Base-by-base conservation (phyloP, 2,329 filamentous ascomycete species). In the Sporothrix sp. region DNA sequence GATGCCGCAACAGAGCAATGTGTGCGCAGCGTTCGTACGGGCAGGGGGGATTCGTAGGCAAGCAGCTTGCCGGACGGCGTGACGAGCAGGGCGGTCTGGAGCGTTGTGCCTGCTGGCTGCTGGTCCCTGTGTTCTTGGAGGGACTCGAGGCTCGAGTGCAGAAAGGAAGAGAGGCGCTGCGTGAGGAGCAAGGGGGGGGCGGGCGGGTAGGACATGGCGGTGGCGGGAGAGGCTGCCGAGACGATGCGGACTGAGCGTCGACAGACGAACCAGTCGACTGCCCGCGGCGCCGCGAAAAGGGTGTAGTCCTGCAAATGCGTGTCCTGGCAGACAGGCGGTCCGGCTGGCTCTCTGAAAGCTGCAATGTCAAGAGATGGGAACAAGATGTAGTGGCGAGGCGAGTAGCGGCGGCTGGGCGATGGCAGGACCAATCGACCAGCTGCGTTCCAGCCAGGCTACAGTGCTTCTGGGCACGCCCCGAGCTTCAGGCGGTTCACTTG, bases 1-100 rank as follows among this genome's bases (percentile, higher is more conserved):
- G 75, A 79, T 52, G 78, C 76, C 37, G 80, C 80, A 53, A 83
- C 76, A 52, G 79, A 82, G 58, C 76, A 77, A 62, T 82, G 78
- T 9, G 76, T 79, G 59, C 80, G 78, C 35, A 84, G 73, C 18
- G 72, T 68, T 53, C 73, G 67, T 57, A 80, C 76, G 44, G 78
- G 68, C 39, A 77, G 69, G 2, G 71, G 65, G 46, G 76, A 78
- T 35, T 79, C 75, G 62, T 81, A 78, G 51, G 79, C 76, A 57
- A 84, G 77, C 32, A 84, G 74, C 63, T 81, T 81, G 58, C 80
- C 80, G 35, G 76, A 74, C 1, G 74, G 69, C 3, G 78, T 79
- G 42, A 77, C 75, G 39, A 84, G 70, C 54, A 82, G 72, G 50
- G 79, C 72, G 3, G 78, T 79, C 54, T 78, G 77, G 28, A 83